These are phyloP conservation scores for Arthrinium phaeospermum DNA, from an alignment of 2,329 filamentous ascomycete genomes.

Conservation along the genomic window DNA sequence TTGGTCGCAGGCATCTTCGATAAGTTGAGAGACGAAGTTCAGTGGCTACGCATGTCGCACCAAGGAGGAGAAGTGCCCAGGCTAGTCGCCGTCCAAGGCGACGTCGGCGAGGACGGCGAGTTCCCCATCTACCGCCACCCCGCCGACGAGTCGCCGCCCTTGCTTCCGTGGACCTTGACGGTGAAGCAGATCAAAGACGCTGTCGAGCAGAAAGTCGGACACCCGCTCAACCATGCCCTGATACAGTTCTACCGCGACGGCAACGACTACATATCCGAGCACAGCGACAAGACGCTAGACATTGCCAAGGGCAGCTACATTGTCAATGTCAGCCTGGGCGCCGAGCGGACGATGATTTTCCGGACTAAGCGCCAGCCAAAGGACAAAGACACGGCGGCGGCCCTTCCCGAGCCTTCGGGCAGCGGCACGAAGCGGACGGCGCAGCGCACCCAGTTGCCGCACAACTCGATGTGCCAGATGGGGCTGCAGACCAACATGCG, in stretches of 20 bases:
- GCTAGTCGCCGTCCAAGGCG: slow-evolving; percentile 87
- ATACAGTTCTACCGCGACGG: slow-evolving; percentile 93
- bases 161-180: slow-evolving; percentile 76
- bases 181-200: slow-evolving; percentile 71
- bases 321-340: slow-evolving; percentile 92
- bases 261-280: slow-evolving; percentile 91
- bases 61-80: slow-evolving; percentile 90
- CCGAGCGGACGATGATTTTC: slow-evolving; percentile 87
- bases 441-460: slow-evolving; percentile 76
- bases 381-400: slow-evolving; percentile 21
- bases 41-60: slow-evolving; percentile 92
- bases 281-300: slow-evolving; percentile 96
- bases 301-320: slow-evolving; percentile 82
- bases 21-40: slow-evolving; percentile 73
- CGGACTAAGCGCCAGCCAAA: slow-evolving; percentile 72
- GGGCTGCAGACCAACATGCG: slow-evolving; percentile 80
- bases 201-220: slow-evolving; percentile 76
- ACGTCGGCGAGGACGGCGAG: slow-evolving; percentile 69
- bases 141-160: slow-evolving; percentile 81
- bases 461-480: slow-evolving; percentile 88
- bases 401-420: not conserved
- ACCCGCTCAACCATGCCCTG: slow-evolving; percentile 86
- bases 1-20: slow-evolving; percentile 69
- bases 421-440: slow-evolving; percentile 54
- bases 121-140: slow-evolving; percentile 96